Conservation (phyloP, 441 rosid genomes). For the Syzygium malaccense region DNA sequence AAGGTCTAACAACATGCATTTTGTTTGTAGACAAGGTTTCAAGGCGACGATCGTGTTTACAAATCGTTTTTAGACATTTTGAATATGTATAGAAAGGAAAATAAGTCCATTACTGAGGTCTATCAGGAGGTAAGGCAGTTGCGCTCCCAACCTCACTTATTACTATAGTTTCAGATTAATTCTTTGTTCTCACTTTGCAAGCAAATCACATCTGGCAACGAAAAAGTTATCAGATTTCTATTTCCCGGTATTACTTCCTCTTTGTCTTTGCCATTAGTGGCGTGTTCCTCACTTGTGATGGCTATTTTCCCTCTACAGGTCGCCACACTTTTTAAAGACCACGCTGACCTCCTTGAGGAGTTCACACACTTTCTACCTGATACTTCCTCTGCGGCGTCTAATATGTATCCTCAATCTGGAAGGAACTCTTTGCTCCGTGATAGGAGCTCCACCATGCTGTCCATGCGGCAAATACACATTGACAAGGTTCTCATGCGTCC, state of each 20-base stretch:
- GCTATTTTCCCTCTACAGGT: conserved; percentile 42
- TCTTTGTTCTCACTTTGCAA: background rate
- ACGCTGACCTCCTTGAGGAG: conserved; percentile 76
- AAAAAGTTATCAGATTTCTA: background rate
- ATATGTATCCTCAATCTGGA: conserved; percentile 34
- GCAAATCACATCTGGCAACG: background rate
- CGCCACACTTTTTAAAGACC: conserved; percentile 76
- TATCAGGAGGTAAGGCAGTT: conserved; percentile 66
- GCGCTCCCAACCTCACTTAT: background rate
- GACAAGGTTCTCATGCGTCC: conserved; percentile 60
- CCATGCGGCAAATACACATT: conserved; percentile 39
- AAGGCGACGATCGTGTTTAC: conserved; percentile 88
- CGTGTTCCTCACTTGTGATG: background rate
- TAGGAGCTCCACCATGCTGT: conserved; percentile 55
- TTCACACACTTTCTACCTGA: conserved; percentile 91
- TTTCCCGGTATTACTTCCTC: background rate
- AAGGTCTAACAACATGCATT: background rate
- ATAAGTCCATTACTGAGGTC: conserved; percentile 88
- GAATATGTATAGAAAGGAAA: conserved; percentile 95
- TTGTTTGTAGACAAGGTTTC: conserved; percentile 84
- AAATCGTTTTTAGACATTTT: conserved; percentile 89
- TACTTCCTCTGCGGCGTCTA: conserved; percentile 60
- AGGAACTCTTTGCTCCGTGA: conserved; percentile 57
- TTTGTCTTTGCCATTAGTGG: background rate
- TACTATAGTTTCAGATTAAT: background rate